Evolutionary conservation across 2,329 filamentous ascomycete genomes (phyloP).

Genomic region (Cordyceps cateniannulata): DNA sequence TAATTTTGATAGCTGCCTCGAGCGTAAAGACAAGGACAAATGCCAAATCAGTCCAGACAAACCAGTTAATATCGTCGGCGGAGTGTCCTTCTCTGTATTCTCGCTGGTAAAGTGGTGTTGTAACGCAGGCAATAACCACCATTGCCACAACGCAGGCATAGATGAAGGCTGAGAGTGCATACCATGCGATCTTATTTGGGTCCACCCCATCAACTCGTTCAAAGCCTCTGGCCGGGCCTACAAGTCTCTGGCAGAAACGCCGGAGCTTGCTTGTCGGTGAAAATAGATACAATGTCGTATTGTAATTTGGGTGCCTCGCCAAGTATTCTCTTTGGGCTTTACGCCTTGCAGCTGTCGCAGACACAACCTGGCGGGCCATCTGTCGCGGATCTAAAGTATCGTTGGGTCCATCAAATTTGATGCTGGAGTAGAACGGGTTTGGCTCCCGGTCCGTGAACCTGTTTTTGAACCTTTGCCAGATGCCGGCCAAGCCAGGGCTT

Average conservation of each 20-base stretch:
- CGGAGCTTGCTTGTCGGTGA: slow-evolving; percentile 70
- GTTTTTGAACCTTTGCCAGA: slow-evolving; percentile 55
- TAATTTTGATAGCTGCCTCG: slow-evolving; percentile 84
- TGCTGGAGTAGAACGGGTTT: slow-evolving; percentile 88
- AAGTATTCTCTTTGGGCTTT: slow-evolving; percentile 88
- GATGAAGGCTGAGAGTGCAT: slow-evolving; percentile 85
- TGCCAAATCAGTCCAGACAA: slow-evolving; percentile 85
- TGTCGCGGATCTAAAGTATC: slow-evolving; percentile 76
- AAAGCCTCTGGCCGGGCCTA: slow-evolving; percentile 81
- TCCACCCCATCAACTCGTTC: slow-evolving; percentile 85
- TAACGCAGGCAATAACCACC: slow-evolving; percentile 93
- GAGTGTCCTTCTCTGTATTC: slow-evolving; percentile 63
- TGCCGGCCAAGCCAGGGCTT: slow-evolving; percentile 39
- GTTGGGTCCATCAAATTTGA: slow-evolving; percentile 62
- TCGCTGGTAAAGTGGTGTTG: slow-evolving; percentile 89
- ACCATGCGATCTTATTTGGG: slow-evolving; percentile 87
- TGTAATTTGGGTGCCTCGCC: slow-evolving; percentile 79
- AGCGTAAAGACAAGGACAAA: slow-evolving; percentile 82
- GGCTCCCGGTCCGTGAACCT: slow-evolving; percentile 63
- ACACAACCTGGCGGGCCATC: slow-evolving; percentile 87
- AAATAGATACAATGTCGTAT: slow-evolving; percentile 87
- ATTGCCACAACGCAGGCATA: slow-evolving; percentile 93
- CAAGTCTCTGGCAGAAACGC: slow-evolving; percentile 77
- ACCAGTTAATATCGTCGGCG: slow-evolving; percentile 73
- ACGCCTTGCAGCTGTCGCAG: slow-evolving; percentile 74